Evolutionary conservation across 116 monocot species (phyloP).

Genomic region (Phalaenopsis hybrid): DNA sequence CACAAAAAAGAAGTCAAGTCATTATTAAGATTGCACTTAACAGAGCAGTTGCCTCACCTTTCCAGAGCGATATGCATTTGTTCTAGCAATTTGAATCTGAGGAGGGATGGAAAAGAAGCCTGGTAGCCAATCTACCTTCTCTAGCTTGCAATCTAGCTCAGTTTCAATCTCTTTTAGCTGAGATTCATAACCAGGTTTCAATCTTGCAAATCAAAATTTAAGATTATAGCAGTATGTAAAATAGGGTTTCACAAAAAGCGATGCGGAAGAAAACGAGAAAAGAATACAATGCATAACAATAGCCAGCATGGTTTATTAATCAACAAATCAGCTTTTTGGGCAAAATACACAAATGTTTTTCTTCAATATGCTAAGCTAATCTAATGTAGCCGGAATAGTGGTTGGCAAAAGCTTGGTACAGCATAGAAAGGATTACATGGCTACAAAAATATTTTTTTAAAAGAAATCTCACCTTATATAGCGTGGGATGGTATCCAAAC

Average conservation of each 20-base stretch:
- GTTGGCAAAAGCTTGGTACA: background rate
- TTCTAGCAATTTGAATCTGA: conserved; percentile 69
- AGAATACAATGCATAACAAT: background rate
- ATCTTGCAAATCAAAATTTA: conserved; percentile 22
- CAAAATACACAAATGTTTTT: no score
- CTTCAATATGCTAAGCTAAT: no score
- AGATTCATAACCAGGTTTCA: conserved; percentile 64
- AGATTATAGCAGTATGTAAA: background rate
- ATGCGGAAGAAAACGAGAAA: background rate
- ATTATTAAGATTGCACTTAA: background rate
- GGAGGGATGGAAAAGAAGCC: conserved; percentile 69
- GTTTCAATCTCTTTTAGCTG: conserved; percentile 42
- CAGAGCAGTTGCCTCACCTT: conserved; percentile 35
- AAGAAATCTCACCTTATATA: conserved; percentile 56
- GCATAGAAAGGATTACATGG: background rate
- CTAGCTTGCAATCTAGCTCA: conserved; percentile 57
- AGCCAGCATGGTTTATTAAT: background rate
- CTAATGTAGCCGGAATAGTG: background rate
- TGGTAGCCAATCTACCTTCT: conserved; percentile 59
- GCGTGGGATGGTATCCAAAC: conserved; percentile 38
- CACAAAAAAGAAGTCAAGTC: background rate
- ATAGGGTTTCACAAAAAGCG: background rate
- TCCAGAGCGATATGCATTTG: conserved; percentile 48
- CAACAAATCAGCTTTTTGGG: background rate
- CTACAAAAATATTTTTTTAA: no score